A percentile compares a stretch with the other conserved stretches of the same genome.
phyloP scores from a whole-genome alignment of 257 asterid species.

The Solanum pinnatisectum region DNA sequence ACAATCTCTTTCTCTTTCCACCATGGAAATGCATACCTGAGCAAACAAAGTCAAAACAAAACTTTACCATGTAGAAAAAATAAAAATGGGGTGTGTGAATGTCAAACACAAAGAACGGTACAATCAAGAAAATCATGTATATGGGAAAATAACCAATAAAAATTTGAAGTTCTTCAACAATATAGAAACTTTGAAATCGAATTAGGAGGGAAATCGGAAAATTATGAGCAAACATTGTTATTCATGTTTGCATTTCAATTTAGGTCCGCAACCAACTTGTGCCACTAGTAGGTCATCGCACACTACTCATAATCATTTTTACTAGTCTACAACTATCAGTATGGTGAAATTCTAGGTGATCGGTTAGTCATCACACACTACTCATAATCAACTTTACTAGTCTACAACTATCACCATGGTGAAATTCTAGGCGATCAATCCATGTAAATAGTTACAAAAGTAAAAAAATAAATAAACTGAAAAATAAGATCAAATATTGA shows the following conservation, averaged over 20 bases:
- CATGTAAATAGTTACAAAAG: background rate
- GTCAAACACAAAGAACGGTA: background rate
- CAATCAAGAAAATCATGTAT: background rate
- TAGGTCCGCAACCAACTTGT: background rate
- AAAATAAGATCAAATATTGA: background rate
- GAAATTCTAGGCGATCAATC: background rate
- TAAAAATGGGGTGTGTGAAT: background rate
- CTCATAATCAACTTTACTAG: background rate
- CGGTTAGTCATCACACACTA: background rate
- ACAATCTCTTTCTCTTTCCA: slow-evolving; percentile 88
- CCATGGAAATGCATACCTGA: slow-evolving; percentile 90
- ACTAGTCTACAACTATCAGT: background rate
- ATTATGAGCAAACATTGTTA: background rate
- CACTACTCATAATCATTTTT: background rate
- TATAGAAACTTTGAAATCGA: background rate
- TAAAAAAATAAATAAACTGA: background rate
- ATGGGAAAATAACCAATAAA: background rate
- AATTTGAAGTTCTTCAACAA: background rate
- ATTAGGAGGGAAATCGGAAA: background rate
- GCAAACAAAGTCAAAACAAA: background rate
- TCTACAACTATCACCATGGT: background rate
- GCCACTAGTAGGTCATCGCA: background rate
- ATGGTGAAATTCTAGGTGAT: background rate
- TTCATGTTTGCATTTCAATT: background rate
- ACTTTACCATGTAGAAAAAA: background rate